A percentile compares a stretch with the other conserved stretches of the same genome.
phyloP scores from a whole-genome alignment of 139 green algal species.

The Chlamydomonas sp. region DNA sequence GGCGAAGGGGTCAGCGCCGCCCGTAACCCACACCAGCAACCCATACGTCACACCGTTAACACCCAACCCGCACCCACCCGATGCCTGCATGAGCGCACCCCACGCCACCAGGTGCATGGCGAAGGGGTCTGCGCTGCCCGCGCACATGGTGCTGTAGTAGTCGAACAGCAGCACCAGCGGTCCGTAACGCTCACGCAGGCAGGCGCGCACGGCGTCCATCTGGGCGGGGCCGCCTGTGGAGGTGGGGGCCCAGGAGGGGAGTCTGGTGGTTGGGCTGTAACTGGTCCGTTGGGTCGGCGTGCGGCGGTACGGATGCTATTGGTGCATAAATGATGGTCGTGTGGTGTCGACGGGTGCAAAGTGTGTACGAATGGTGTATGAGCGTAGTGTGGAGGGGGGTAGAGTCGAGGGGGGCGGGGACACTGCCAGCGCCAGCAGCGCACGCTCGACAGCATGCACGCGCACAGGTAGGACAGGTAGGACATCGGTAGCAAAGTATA shows the following conservation, averaged over 20 bases:
- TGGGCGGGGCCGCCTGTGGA: constrained; percentile 3
- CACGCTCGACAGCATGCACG: background rate
- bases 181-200: constrained; percentile 23
- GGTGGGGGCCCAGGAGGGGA: background rate
- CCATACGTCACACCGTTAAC: no score
- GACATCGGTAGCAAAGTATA: no score
- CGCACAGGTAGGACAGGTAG: no score
- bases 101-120: constrained; percentile 55
- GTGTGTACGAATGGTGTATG: background rate
- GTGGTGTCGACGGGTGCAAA: background rate
- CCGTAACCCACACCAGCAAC: constrained; percentile 2
- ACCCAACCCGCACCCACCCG: background rate
- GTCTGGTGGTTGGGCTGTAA: background rate
- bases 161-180: constrained; percentile 43
- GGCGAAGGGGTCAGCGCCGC: constrained; percentile 34
- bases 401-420: background rate
- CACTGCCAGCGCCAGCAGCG: background rate
- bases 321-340: no score
- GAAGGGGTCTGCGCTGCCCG: constrained; percentile 36
- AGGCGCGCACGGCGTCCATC: background rate
- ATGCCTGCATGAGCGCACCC: constrained; percentile 45
- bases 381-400: background rate
- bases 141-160: constrained; percentile 34
- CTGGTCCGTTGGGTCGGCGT: background rate
- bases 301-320: background rate